Conservation (phyloP, 352 stramenopile genomes). For the Saprolegnia parasitica region DNA sequence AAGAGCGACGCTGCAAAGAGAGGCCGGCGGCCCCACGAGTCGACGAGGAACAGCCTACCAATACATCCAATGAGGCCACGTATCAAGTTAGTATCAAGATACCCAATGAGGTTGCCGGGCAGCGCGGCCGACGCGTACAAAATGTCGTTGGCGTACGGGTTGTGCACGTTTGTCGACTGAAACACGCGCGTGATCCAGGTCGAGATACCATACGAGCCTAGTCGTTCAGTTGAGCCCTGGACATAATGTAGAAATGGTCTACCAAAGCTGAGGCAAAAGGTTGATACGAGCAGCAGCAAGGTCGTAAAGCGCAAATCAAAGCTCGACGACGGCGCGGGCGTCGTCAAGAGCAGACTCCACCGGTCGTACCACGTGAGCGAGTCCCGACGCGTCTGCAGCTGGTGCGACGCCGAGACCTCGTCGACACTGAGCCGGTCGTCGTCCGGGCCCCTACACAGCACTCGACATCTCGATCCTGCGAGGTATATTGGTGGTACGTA, state of each 20-base stretch:
- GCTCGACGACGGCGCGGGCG: not conserved
- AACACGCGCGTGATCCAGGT: conserved; percentile 95
- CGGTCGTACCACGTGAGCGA: conserved; percentile 21
- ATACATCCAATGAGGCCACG: not conserved
- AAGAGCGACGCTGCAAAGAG: conserved; percentile 68
- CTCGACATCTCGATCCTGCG: too few species aligned
- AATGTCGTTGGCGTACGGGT: conserved; percentile 89
- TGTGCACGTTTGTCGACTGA: conserved; percentile 70
- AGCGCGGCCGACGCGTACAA: conserved; percentile 88
- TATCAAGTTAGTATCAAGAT: not conserved
- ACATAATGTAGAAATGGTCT: not conserved
- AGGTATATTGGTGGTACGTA: too few species aligned
- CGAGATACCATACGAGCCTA: conserved; percentile 83
- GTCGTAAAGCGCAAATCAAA: conserved; percentile 46
- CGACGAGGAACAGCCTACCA: conserved; percentile 59
- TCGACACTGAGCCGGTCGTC: not conserved
- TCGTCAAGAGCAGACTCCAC: conserved; percentile 15
- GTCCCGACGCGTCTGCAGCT: not conserved
- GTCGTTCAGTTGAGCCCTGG: too few species aligned
- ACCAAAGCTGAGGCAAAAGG: conserved; percentile 81
- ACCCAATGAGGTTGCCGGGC: conserved; percentile 86
- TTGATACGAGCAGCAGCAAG: conserved; percentile 54
- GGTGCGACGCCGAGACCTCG: not conserved
- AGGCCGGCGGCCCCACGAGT: conserved; percentile 62
- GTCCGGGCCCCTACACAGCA: not conserved